Conservation (phyloP, 208 protist species). For the Crithidia brevicula region DNA sequence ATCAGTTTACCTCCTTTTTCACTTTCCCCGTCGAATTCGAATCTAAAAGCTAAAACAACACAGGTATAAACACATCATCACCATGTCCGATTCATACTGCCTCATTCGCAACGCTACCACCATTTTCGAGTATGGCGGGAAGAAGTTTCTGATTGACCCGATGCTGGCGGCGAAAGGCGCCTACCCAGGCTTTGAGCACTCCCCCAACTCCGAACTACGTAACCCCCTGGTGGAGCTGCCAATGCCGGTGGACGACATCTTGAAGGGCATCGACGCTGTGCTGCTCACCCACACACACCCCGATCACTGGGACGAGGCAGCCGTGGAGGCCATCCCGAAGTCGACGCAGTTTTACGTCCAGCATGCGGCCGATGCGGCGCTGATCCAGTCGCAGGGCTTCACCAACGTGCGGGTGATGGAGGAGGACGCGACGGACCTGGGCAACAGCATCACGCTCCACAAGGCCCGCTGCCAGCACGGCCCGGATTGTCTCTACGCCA, state of each 20-base stretch:
- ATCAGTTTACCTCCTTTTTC: neutral
- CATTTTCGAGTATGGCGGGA: constrained; percentile 8
- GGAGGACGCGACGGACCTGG: constrained; percentile 11
- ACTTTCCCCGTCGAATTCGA: neutral
- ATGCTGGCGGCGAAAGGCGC: constrained; percentile 23
- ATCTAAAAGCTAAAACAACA: neutral
- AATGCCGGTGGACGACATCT: constrained; percentile 16
- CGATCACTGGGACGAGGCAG: constrained; percentile 30
- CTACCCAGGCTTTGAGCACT: constrained; percentile 28
- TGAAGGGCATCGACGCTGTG: constrained; percentile 22
- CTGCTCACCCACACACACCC: constrained; percentile 24
- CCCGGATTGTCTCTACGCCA: constrained; percentile 14
- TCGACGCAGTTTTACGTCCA: constrained; percentile 6
- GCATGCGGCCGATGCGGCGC: constrained; percentile 17
- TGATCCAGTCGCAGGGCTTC: constrained; percentile 19
- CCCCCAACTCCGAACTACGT: constrained; percentile 25
- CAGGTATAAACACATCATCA: neutral
- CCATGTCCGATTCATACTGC: constrained; percentile 6
- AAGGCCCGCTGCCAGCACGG: constrained; percentile 24
- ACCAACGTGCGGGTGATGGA: constrained; percentile 23
- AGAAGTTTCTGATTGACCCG: constrained; percentile 22
- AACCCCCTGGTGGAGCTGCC: constrained; percentile 32
- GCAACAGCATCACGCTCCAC: constrained; percentile 16
- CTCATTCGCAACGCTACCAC: constrained; percentile 15
- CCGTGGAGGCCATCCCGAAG: constrained; percentile 19